Conservation (phyloP, 2,329 filamentous ascomycete genomes). For the Aspergillus oerlinghausenensis region DNA sequence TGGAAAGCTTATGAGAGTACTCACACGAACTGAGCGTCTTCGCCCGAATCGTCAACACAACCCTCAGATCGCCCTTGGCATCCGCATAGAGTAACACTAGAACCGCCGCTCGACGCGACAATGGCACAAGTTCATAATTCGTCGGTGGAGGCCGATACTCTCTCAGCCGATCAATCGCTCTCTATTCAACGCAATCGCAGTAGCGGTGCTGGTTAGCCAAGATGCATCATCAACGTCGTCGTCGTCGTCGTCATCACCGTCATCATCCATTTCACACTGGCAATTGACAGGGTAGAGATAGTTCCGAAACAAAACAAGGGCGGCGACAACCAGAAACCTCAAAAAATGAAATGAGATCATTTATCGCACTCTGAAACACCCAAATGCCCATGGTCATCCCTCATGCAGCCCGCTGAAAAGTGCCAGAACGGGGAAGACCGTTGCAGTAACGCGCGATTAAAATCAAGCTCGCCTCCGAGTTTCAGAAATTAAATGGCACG, state of each 20-base stretch:
- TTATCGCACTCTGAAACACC: background rate
- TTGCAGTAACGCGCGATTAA: background rate
- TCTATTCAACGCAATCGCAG: slow-evolving; percentile 23
- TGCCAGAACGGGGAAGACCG: background rate
- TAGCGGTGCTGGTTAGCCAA: background rate
- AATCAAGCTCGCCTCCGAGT: background rate
- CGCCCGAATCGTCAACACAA: slow-evolving; percentile 60
- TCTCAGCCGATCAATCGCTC: slow-evolving; percentile 54
- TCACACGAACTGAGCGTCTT: slow-evolving; percentile 55
- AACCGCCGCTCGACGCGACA: slow-evolving; percentile 73
- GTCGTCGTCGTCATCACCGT: too few species aligned
- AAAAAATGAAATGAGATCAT: background rate
- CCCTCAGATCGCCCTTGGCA: slow-evolving; percentile 67
- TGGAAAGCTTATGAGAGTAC: slow-evolving; percentile 5
- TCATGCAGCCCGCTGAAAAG: background rate
- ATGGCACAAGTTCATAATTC: slow-evolving; percentile 52
- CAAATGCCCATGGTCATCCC: background rate
- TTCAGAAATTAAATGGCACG: background rate
- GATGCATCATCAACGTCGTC: background rate
- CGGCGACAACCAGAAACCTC: too few species aligned
- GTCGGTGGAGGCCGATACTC: slow-evolving; percentile 55
- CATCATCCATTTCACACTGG: too few species aligned
- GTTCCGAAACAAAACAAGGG: background rate
- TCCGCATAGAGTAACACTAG: slow-evolving; percentile 86
- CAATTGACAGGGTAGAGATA: background rate